Percentiles rank a stretch among this genome's conserved stretches.
Evolutionary conservation across 257 asterid species (phyloP).

Genomic region (Anisodus tanguticus): DNA sequence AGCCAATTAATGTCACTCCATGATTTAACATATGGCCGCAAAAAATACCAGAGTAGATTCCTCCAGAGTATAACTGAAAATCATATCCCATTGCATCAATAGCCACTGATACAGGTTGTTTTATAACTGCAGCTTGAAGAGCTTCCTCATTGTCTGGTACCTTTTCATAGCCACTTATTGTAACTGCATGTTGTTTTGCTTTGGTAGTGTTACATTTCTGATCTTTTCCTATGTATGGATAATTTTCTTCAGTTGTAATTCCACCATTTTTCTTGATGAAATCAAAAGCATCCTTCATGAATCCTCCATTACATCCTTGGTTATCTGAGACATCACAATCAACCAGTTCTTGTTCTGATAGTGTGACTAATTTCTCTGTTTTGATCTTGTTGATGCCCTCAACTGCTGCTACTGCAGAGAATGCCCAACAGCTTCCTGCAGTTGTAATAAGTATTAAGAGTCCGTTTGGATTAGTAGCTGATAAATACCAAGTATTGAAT

Average conservation of each 20-base stretch:
- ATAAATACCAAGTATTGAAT: neutral
- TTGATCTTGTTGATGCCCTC: constrained; percentile 72
- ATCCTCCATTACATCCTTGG: constrained; percentile 66
- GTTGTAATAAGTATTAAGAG: neutral
- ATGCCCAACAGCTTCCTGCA: constrained; percentile 86
- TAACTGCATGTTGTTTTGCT: constrained; percentile 41
- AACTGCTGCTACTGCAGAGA: constrained; percentile 67
- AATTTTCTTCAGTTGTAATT: constrained; percentile 47
- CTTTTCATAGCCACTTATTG: constrained; percentile 46
- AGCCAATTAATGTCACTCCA: constrained; percentile 62
- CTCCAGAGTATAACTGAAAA: constrained; percentile 58
- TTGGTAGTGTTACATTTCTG: constrained; percentile 39
- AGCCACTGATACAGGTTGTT: constrained; percentile 70
- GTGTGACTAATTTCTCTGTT: constrained; percentile 58
- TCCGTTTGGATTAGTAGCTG: neutral
- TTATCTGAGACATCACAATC: constrained; percentile 55
- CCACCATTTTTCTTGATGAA: constrained; percentile 56
- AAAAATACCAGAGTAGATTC: constrained; percentile 48
- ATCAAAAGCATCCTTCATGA: constrained; percentile 54
- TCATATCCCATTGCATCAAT: constrained; percentile 51
- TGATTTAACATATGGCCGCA: constrained; percentile 56
- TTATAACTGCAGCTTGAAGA: constrained; percentile 55
- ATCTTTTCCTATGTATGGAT: constrained; percentile 54
- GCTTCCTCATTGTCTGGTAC: constrained; percentile 52
- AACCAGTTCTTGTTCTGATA: constrained; percentile 70